Evolutionary conservation across 768 basidiomycete genomes (phyloP).

Genomic region (Boletus rex-veris): DNA sequence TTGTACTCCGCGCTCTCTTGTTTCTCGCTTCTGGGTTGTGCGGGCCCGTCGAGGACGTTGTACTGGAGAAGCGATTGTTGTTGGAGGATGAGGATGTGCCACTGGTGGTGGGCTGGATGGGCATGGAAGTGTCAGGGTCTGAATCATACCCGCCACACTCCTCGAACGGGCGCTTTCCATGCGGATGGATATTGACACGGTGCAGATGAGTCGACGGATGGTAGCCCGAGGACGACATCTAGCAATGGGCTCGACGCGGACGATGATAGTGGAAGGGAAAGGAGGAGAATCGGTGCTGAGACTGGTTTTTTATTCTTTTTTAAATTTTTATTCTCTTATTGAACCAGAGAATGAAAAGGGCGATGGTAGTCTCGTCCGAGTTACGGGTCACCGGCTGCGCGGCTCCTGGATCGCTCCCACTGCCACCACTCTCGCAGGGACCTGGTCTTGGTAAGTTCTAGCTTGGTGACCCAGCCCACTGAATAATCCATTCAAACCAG

Average conservation of each 20-base stretch:
- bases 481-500: too few species aligned
- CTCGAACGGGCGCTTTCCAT: constrained; percentile 33
- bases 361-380: not conserved
- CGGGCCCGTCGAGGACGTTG: constrained; percentile 11
- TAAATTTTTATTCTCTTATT: not conserved
- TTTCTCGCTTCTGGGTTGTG: constrained; percentile 48
- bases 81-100: constrained; percentile 25
- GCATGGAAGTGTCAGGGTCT: constrained; percentile 28
- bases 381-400: constrained; percentile 3
- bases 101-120: constrained; percentile 22
- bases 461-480: not conserved
- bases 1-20: constrained; percentile 56
- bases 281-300: not conserved
- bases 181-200: constrained; percentile 24
- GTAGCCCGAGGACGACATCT: constrained; percentile 24
- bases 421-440: not conserved
- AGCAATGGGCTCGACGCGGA: constrained; percentile 5
- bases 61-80: constrained; percentile 10
- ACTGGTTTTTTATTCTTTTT: constrained; percentile 1
- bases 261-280: constrained; percentile 20
- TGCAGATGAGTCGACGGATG: constrained; percentile 23
- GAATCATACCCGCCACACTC: constrained; percentile 34
- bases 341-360: not conserved
- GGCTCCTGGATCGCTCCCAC: constrained; percentile 12
- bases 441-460: constrained; percentile 1